Conservation (phyloP, 352 stramenopile genomes). For the Phytophthora sansomeana region DNA sequence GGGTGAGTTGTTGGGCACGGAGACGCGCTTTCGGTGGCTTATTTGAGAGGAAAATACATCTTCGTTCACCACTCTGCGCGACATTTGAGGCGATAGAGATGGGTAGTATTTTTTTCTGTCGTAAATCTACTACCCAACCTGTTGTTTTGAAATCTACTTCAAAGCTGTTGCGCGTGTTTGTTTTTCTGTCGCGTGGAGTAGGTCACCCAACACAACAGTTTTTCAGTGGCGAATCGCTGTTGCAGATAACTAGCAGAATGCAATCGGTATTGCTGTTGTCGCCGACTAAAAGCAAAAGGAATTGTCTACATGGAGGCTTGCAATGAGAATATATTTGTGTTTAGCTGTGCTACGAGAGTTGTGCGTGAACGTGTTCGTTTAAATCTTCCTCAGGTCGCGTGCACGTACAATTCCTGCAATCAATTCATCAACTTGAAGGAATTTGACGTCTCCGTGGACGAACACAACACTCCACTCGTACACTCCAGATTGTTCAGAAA, state of each 20-base stretch:
- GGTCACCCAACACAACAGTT: not conserved
- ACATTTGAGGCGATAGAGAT: no score
- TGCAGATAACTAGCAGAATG: not conserved
- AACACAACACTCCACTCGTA: slow-evolving; percentile 7
- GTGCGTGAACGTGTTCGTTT: not conserved
- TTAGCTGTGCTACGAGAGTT: not conserved
- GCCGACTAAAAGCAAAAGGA: not conserved
- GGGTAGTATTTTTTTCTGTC: not conserved
- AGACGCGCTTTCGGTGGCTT: no score
- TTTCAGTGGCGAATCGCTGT: not conserved
- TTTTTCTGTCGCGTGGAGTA: not conserved
- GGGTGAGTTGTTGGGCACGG: no score
- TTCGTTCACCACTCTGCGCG: no score
- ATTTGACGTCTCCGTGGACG: not conserved
- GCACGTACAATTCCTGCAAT: not conserved
- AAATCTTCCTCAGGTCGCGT: not conserved
- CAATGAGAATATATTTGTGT: no score
- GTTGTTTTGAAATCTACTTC: not conserved
- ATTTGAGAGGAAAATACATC: no score
- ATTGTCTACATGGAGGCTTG: no score
- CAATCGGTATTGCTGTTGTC: not conserved
- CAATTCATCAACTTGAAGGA: not conserved
- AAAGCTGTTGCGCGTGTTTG: not conserved
- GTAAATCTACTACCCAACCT: not conserved
- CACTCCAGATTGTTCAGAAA: not conserved